Evolutionary conservation across 2,329 filamentous ascomycete species (phyloP), one percentile per base, ranked within the genome.

Genomic region (Cadophora gregata): DNA sequence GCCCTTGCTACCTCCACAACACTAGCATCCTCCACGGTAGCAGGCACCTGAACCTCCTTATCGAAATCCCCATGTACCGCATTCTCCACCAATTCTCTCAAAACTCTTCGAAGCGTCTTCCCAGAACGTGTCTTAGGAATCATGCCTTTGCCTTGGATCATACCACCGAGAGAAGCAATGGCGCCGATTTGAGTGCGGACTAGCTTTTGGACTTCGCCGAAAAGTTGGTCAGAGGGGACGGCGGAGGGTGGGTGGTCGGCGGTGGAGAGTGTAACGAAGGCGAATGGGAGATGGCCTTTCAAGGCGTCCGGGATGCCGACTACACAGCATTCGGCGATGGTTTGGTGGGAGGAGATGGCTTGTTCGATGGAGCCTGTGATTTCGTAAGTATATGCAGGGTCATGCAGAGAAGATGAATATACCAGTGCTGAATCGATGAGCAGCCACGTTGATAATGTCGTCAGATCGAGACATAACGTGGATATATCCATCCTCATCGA

Each of bases 381-480:
- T 53, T 10, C 33, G 38, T 71, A 45, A 62, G 63, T 56, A 33
- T 69, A 66, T 31, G 36, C 38, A 36, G 12, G 6, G 29, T 3
- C 12, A 38, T 7, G 9, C 14, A 4, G 16, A 63, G 21, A 59
- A 42, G 19, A 19, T 31, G 63, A 27, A 78, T 84, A 73, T 82
- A 91, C 91, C 93, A 12, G 93, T 97, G 70, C 91, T 95, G 68
- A 97, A 89, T 16, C 94, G 87, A 80, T 97, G 94, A 5, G 94
- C 93, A 48, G 93, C 94, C n/a, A 97, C 94, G 76, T 97, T 97
- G 76, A 97, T 93, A 67, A 97, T 90, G 78, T 97, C 94, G 80
- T 97, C 94, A 36, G 79, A 78, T 48, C 87, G 80, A 48, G 85
- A 85, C 87, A 89, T 88, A 71, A 90, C 86, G 70, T 86, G 84